These are phyloP conservation scores for Cladosporium colombiae DNA, from an alignment of 2,329 filamentous ascomycete species.

Conservation along the genomic window DNA sequence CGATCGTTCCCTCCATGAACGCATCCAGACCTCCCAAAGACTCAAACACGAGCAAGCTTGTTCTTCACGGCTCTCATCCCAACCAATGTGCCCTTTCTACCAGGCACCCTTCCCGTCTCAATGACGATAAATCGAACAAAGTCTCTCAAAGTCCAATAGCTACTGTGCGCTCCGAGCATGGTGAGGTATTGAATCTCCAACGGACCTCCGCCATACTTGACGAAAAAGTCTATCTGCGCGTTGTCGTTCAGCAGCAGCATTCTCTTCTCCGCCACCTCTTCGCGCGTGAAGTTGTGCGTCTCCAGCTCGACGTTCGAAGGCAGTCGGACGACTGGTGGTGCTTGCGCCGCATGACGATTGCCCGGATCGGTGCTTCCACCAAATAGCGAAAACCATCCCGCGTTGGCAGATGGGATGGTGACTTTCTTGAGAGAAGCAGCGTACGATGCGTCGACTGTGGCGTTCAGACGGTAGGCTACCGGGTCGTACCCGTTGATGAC, in stretches of 20 bases:
- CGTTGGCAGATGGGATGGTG: constrained; percentile 72
- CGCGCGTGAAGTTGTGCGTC: constrained; percentile 89
- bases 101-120: constrained; percentile 76
- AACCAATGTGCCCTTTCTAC: constrained; percentile 59
- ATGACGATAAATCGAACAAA: constrained; percentile 88
- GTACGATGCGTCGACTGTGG: constrained; percentile 80
- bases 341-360: constrained; percentile 34
- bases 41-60: constrained; percentile 29
- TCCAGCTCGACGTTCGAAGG: constrained; percentile 76
- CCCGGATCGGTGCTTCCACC: constrained; percentile 32
- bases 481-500: constrained; percentile 76
- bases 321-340: constrained; percentile 41
- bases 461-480: constrained; percentile 90
- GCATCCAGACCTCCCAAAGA: not conserved
- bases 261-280: constrained; percentile 88
- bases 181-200: constrained; percentile 95
- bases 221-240: constrained; percentile 88
- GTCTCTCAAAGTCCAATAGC: constrained; percentile 86
- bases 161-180: constrained; percentile 93
- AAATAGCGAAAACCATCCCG: constrained; percentile 48
- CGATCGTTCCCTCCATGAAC: not conserved
- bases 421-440: constrained; percentile 74
- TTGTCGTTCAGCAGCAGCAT: constrained; percentile 91
- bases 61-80: constrained; percentile 59
- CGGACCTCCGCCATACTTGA: constrained; percentile 80